Evolutionary conservation across 2,329 filamentous ascomycete genomes (phyloP).

Genomic region (Trichophyton equinum): DNA sequence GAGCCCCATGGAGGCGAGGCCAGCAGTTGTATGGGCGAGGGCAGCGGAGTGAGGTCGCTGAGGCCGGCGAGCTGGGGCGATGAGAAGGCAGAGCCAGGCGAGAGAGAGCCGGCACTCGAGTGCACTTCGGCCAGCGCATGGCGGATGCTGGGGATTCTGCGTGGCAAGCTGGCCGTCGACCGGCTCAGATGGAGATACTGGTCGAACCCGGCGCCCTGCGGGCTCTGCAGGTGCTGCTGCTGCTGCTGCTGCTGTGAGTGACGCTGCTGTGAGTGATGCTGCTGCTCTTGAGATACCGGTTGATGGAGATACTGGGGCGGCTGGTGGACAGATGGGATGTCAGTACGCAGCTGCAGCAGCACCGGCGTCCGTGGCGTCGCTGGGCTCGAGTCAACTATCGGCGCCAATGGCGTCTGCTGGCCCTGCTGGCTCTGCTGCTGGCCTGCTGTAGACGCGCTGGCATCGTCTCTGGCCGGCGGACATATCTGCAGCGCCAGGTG

Average conservation of each 20-base stretch:
- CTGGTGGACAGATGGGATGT: slow-evolving; percentile 5
- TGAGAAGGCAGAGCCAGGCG: slow-evolving; percentile 55
- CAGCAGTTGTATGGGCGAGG: slow-evolving; percentile 52
- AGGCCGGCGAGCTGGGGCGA: slow-evolving; percentile 64
- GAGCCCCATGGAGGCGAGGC: slow-evolving; percentile 25
- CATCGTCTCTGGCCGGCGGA: background rate
- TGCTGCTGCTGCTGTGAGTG: background rate
- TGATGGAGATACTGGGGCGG: background rate
- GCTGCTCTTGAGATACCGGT: background rate
- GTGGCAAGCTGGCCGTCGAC: slow-evolving; percentile 32
- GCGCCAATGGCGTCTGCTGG: background rate
- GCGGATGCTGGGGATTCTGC: slow-evolving; percentile 34
- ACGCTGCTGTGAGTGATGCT: background rate
- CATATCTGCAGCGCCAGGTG: background rate
- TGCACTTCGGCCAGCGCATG: slow-evolving; percentile 25
- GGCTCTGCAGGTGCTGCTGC: background rate
- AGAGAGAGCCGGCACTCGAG: slow-evolving; percentile 34
- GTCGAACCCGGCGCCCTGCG: slow-evolving; percentile 12
- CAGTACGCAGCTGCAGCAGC: slow-evolving; percentile 11
- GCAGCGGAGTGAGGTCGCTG: slow-evolving; percentile 66
- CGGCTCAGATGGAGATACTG: slow-evolving; percentile 30
- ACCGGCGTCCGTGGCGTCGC: slow-evolving; percentile 9
- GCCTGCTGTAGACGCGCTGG: background rate
- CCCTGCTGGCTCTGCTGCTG: background rate
- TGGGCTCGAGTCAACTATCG: background rate